These are phyloP conservation scores for Tetracladium marchalianum DNA, from an alignment of 495 filamentous ascomycete species.

Conservation along the genomic window DNA sequence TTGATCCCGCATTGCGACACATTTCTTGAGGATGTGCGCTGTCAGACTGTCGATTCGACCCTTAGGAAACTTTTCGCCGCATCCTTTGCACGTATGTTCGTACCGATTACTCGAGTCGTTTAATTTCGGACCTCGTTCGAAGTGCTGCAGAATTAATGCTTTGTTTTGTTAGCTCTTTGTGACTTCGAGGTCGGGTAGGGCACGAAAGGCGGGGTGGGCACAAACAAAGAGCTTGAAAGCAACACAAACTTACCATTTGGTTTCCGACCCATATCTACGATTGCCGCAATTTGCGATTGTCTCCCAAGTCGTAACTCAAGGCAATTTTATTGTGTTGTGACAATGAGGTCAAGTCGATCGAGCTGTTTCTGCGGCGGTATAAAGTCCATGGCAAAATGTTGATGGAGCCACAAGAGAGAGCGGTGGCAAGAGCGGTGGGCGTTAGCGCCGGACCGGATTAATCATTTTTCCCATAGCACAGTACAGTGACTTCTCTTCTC, in stretches of 20 bases:
- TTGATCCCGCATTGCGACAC: slow-evolving; percentile 56
- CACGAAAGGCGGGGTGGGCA: neutral
- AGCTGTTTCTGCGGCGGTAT: too few species aligned
- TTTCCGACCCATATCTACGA: slow-evolving; percentile 15
- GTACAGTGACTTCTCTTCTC: too few species aligned
- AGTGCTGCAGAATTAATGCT: slow-evolving; percentile 66
- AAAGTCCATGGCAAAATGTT: too few species aligned
- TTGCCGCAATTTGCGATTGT: too few species aligned
- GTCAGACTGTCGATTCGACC: slow-evolving; percentile 72
- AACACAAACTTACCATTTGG: slow-evolving; percentile 13
- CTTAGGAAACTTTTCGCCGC: slow-evolving; percentile 76
- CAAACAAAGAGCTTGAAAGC: neutral
- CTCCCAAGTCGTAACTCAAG: too few species aligned
- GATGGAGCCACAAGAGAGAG: too few species aligned
- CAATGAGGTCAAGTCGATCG: too few species aligned
- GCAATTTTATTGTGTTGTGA: too few species aligned
- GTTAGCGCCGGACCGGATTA: too few species aligned
- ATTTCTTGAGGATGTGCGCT: slow-evolving; percentile 72
- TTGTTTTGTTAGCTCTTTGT: neutral
- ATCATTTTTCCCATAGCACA: too few species aligned
- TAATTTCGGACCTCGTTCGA: slow-evolving; percentile 71
- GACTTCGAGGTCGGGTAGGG: neutral
- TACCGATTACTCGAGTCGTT: slow-evolving; percentile 82
- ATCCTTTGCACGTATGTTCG: slow-evolving; percentile 76
- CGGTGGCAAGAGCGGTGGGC: too few species aligned